Percentiles rank a stretch among this genome's conserved stretches.
phyloP scores from a whole-genome alignment of 164 flowering plant genomes.

The Nymphaea colorata region DNA sequence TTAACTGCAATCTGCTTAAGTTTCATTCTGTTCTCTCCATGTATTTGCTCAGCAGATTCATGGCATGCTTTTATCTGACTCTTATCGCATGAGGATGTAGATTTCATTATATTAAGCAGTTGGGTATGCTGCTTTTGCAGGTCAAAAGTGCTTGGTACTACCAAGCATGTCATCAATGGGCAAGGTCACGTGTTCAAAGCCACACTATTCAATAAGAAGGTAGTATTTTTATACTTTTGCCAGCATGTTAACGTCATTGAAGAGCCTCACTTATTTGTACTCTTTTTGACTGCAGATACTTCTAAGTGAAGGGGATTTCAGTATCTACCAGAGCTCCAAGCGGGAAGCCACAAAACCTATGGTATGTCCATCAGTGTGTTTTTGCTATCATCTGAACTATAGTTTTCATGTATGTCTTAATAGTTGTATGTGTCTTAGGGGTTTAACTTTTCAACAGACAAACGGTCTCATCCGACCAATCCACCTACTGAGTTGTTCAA shows the following conservation, averaged over 20 bases:
- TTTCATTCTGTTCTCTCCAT: too few species aligned
- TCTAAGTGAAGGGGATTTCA: conserved; percentile 77
- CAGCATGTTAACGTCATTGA: not conserved
- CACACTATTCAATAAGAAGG: conserved; percentile 81
- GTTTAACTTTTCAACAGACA: conserved; percentile 55
- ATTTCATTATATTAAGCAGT: too few species aligned
- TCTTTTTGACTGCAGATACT: conserved; percentile 42
- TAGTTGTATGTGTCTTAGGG: conserved; percentile 25
- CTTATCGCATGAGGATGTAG: too few species aligned
- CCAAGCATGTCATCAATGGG: not conserved
- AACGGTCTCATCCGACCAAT: conserved; percentile 35
- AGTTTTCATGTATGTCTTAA: not conserved
- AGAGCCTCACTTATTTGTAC: not conserved
- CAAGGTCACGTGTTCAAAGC: conserved; percentile 35
- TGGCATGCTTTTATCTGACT: too few species aligned
- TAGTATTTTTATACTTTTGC: conserved; percentile 9
- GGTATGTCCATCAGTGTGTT: conserved; percentile 24
- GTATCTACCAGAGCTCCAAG: conserved; percentile 59
- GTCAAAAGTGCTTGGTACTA: not conserved
- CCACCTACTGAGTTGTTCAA: conserved; percentile 72
- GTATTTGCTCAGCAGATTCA: too few species aligned
- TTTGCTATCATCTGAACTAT: not conserved
- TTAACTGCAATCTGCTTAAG: too few species aligned
- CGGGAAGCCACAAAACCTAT: conserved; percentile 50
- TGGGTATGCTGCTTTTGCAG: not conserved